Conservation (phyloP, 768 basidiomycete genomes). For the Pisolithus marmoratus region DNA sequence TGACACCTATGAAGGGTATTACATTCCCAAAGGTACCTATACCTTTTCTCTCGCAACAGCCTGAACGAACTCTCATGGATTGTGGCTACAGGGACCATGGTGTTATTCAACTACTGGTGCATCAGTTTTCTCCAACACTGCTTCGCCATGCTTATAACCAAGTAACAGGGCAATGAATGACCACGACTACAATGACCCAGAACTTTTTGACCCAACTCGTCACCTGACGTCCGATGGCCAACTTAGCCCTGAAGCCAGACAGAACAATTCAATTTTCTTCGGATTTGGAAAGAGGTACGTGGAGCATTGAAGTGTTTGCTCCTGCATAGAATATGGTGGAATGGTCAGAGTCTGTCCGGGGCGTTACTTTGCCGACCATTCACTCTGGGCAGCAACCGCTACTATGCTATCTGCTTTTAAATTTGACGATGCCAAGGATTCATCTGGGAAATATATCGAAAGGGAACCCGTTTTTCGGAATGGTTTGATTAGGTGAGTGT, state of each 20-base stretch:
- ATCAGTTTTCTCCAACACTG: neutral
- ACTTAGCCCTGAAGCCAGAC: neutral
- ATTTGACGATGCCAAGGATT: neutral
- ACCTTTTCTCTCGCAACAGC: neutral
- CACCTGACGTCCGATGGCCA: neutral
- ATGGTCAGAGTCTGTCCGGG: neutral
- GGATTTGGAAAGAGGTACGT: slow-evolving; percentile 1
- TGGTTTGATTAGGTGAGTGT: neutral
- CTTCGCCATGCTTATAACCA: neutral
- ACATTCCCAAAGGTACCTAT: slow-evolving; percentile 14
- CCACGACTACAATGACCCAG: neutral
- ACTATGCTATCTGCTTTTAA: neutral
- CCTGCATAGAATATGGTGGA: neutral
- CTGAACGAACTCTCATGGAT: neutral
- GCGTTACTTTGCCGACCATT: neutral
- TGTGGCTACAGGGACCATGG: neutral
- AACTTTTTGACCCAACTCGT: neutral
- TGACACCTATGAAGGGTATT: slow-evolving; percentile 16
- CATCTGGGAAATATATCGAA: neutral
- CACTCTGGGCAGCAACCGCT: neutral
- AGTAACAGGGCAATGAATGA: neutral
- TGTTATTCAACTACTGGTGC: neutral
- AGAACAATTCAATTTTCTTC: neutral
- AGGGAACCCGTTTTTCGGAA: neutral
- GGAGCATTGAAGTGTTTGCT: too few species aligned